A percentile compares a stretch with the other conserved stretches of the same genome.
Evolutionary conservation across 495 filamentous ascomycete species (phyloP).

Genomic region (Lasiosphaeris hirsuta): DNA sequence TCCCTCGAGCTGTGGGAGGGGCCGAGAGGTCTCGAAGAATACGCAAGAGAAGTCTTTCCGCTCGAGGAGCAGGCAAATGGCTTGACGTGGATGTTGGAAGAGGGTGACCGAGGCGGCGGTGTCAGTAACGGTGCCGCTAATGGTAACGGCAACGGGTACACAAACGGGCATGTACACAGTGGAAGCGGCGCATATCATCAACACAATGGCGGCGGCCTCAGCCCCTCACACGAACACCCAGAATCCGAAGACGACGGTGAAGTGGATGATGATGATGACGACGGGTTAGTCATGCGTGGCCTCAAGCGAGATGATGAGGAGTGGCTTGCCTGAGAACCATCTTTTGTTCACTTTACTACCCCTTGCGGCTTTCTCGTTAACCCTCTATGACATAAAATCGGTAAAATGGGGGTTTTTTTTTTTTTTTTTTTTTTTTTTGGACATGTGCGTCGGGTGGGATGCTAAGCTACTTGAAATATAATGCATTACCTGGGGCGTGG

Average conservation of each 20-base stretch:
- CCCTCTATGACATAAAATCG: neutral
- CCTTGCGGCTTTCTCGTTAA: neutral
- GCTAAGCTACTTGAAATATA: no score
- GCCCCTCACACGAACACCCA: conserved; percentile 12
- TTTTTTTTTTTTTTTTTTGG: neutral
- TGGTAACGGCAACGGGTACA: conserved; percentile 17
- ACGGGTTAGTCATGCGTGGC: conserved; percentile 48
- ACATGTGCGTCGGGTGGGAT: neutral
- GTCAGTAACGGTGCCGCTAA: neutral
- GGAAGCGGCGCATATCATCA: neutral
- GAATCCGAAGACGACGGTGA: conserved; percentile 22
- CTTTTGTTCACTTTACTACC: neutral
- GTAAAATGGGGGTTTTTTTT: neutral
- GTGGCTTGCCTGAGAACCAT: conserved; percentile 41
- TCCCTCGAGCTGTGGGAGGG: conserved; percentile 86
- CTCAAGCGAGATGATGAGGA: conserved; percentile 49
- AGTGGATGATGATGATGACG: conserved; percentile 35
- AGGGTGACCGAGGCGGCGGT: conserved; percentile 31
- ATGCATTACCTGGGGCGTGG: no score
- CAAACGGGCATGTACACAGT: conserved; percentile 4
- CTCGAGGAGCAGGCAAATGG: conserved; percentile 93
- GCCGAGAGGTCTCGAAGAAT: conserved; percentile 87
- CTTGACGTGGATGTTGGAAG: conserved; percentile 76
- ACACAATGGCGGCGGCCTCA: conserved; percentile 10
- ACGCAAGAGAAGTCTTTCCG: conserved; percentile 91